Percentiles rank a stretch among this genome's conserved stretches.
These are phyloP conservation scores for Penicillium samsonianum DNA, from an alignment of 495 filamentous ascomycete species.

Conservation along the genomic window DNA sequence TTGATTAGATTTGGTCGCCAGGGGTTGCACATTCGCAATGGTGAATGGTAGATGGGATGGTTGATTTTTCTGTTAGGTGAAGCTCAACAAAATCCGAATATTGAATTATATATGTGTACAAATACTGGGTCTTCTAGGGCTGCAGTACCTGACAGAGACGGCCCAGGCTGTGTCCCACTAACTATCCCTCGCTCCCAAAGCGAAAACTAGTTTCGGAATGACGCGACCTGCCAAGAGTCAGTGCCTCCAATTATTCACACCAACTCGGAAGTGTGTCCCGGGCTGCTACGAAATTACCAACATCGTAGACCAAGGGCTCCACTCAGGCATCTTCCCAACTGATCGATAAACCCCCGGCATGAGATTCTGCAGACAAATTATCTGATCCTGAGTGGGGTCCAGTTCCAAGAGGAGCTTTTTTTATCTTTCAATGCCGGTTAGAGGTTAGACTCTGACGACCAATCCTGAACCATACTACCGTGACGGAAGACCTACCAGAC, in stretches of 20 bases:
- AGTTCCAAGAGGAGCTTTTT: not conserved
- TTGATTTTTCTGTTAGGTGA: not conserved
- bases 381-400: constrained; percentile 14
- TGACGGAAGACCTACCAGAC: not conserved
- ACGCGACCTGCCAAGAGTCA: not conserved
- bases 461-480: not conserved
- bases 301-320: not conserved
- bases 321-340: not conserved
- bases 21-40: not conserved
- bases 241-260: not conserved
- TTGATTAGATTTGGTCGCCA: constrained; percentile 18
- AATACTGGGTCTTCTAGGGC: not conserved
- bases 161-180: not conserved
- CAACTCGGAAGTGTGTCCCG: not conserved
- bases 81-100: not conserved
- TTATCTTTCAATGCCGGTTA: not conserved
- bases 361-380: constrained; percentile 5
- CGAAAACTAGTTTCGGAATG: not conserved
- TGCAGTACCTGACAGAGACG: not conserved
- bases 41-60: not conserved
- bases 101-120: not conserved
- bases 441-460: not conserved
- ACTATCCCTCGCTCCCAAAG: not conserved
- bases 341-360: constrained; percentile 7
- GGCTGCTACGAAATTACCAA: not conserved